phyloP scores from a whole-genome alignment of 1,284 basidiomycete genomes.

The Cutaneotrichosporon sp. region DNA sequence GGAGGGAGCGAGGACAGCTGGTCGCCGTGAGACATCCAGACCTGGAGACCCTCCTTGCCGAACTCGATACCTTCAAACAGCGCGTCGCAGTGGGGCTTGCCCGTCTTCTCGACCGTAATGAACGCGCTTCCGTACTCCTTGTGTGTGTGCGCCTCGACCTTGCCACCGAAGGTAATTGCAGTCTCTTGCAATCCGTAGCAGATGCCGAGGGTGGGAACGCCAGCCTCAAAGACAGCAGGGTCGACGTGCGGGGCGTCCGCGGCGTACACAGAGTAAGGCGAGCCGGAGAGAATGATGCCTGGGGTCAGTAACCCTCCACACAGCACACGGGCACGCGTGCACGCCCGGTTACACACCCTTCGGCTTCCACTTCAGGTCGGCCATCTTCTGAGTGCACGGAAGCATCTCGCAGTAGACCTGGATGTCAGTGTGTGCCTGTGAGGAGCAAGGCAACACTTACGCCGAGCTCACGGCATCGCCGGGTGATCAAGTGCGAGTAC shows the following conservation, averaged over 20 bases:
- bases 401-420: slow-evolving; percentile 89
- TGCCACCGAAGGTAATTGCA: slow-evolving; percentile 80
- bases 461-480: slow-evolving; percentile 95
- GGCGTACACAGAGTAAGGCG: slow-evolving; percentile 98
- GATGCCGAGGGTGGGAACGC: slow-evolving; percentile 90
- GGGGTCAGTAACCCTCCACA: slow-evolving; percentile 1
- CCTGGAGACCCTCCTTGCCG: slow-evolving; percentile 64
- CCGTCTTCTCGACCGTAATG: slow-evolving; percentile 68
- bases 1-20: slow-evolving; percentile 78
- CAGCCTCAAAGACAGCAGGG: slow-evolving; percentile 85
- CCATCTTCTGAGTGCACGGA: slow-evolving; percentile 90
- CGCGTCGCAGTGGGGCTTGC: slow-evolving; percentile 61
- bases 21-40: slow-evolving; percentile 99
- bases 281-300: slow-evolving; percentile 97
- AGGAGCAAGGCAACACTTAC: slow-evolving; percentile 8
- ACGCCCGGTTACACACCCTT: slow-evolving; percentile 61
- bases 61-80: slow-evolving; percentile 76
- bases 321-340: neutral
- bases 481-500: slow-evolving; percentile 97
- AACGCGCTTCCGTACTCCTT: slow-evolving; percentile 93
- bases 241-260: slow-evolving; percentile 89
- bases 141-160: slow-evolving; percentile 82
- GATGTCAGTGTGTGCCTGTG: neutral
- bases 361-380: slow-evolving; percentile 86
- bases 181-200: slow-evolving; percentile 99